A percentile compares a stretch with the other conserved stretches of the same genome.
Conservation (phyloP, 306 rosid genomes). For the Vachellia pachyceras region DNA sequence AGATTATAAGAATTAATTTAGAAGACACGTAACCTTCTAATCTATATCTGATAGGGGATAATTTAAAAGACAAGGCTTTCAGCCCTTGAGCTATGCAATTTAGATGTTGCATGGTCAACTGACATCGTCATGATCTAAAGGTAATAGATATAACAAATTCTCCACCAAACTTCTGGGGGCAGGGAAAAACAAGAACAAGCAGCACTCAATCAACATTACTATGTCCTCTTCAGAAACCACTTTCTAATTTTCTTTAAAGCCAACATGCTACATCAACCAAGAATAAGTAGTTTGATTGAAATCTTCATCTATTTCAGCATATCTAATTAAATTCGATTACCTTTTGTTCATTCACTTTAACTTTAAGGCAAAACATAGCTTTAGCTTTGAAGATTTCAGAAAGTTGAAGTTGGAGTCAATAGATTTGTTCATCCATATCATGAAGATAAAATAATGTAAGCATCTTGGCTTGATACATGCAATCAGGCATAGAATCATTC, state of each 20-base stretch:
- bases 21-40: neutral
- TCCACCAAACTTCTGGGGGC: neutral
- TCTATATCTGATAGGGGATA: neutral
- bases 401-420: neutral
- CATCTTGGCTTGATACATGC: neutral
- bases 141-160: neutral
- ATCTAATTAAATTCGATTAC: neutral
- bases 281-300: neutral
- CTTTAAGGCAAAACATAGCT: neutral
- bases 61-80: neutral
- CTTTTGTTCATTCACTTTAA: neutral
- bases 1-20: neutral
- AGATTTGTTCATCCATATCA: neutral
- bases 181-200: neutral
- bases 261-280: no score
- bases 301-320: neutral
- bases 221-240: neutral
- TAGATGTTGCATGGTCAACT: neutral
- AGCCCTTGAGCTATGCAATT: neutral
- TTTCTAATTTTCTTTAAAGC: slow-evolving; percentile 3
- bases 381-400: neutral
- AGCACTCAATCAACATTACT: neutral
- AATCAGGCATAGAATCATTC: neutral
- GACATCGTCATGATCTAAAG: neutral
- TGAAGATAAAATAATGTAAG: neutral